These are phyloP conservation scores for Auricularia cornea DNA, from an alignment of 768 basidiomycete genomes.

Conservation along the genomic window DNA sequence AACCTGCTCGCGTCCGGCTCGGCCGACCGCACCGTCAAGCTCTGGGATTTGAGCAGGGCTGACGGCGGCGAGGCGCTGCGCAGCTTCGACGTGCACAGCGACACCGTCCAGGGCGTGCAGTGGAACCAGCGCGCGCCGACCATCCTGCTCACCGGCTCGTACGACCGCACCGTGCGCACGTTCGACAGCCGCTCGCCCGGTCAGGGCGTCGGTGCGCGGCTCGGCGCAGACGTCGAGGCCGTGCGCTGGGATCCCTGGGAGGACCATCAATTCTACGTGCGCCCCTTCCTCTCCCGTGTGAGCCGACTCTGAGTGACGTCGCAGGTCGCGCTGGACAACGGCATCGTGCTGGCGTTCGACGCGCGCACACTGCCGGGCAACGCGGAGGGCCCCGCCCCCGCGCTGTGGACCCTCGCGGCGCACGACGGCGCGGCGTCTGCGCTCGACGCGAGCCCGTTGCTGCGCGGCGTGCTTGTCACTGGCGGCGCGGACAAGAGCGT, in stretches of 20 bases:
- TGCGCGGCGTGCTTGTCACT: constrained; percentile 85
- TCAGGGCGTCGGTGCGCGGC: constrained; percentile 70
- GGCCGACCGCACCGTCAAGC: constrained; percentile 91
- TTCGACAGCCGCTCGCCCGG: constrained; percentile 86
- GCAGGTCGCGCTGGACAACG: constrained; percentile 92
- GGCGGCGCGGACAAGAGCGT: constrained; percentile 83
- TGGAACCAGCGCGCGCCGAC: constrained; percentile 90
- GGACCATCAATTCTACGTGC: constrained; percentile 73
- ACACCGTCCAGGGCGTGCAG: constrained; percentile 93
- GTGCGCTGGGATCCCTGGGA: constrained; percentile 97
- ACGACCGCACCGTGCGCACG: constrained; percentile 89
- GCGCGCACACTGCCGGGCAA: constrained; percentile 71
- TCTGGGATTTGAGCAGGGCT: constrained; percentile 80
- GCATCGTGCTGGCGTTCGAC: constrained; percentile 87
- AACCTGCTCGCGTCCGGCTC: constrained; percentile 87
- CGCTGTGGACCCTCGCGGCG: constrained; percentile 83
- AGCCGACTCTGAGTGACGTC: constrained; percentile 2
- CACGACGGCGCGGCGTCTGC: constrained; percentile 88
- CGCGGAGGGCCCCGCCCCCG: constrained; percentile 52
- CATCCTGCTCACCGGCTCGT: constrained; percentile 86
- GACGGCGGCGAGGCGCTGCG: constrained; percentile 21
- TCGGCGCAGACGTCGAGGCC: constrained; percentile 91
- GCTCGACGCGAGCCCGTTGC: constrained; percentile 83
- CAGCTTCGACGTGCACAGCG: constrained; percentile 44
- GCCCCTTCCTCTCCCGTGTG: constrained; percentile 21